A percentile compares a stretch with the other conserved stretches of the same genome.
These are phyloP conservation scores for Orbilia oligospora DNA, from an alignment of 2,329 filamentous ascomycete species.

Conservation along the genomic window DNA sequence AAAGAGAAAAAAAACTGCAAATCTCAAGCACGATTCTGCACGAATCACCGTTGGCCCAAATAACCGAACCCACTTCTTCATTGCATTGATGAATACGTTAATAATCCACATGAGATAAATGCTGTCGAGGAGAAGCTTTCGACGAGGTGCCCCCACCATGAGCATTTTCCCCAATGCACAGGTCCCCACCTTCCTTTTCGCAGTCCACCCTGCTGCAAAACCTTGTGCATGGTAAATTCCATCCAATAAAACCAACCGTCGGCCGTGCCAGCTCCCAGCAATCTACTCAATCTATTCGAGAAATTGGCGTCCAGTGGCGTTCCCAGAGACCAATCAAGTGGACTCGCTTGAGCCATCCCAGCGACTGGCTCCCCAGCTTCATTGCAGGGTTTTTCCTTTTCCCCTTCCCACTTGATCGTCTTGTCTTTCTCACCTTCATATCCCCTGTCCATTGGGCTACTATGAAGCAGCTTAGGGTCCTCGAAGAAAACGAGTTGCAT, in stretches of 20 bases:
- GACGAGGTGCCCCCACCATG: slow-evolving; percentile 46
- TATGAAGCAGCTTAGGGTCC: slow-evolving; percentile 20
- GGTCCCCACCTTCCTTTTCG: slow-evolving; percentile 60
- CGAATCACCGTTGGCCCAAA: slow-evolving; percentile 44
- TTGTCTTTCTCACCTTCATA: slow-evolving; percentile 26
- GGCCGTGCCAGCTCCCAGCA: slow-evolving; percentile 33
- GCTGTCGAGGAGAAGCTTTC: slow-evolving; percentile 28
- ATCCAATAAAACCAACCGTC: slow-evolving; percentile 41
- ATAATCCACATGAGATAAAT: slow-evolving; percentile 42
- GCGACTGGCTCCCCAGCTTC: slow-evolving; percentile 33
- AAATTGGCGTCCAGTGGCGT: slow-evolving; percentile 45
- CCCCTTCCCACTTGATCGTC: slow-evolving; percentile 27
- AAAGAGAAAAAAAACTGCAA: background rate
- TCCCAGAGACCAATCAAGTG: slow-evolving; percentile 53
- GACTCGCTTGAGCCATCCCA: slow-evolving; percentile 55
- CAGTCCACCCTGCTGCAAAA: slow-evolving; percentile 30
- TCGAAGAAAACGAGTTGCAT: slow-evolving; percentile 21
- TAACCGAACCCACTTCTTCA: slow-evolving; percentile 41
- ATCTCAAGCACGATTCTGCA: slow-evolving; percentile 31
- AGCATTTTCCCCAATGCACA: slow-evolving; percentile 36
- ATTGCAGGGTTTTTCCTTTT: slow-evolving; percentile 41
- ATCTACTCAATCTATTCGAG: slow-evolving; percentile 58
- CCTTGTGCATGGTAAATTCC: slow-evolving; percentile 26
- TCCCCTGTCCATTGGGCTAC: slow-evolving; percentile 34
- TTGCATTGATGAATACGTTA: slow-evolving; percentile 23